Evolutionary conservation across 163 green algal genomes (phyloP).

Genomic region (Volvox carteri): DNA sequence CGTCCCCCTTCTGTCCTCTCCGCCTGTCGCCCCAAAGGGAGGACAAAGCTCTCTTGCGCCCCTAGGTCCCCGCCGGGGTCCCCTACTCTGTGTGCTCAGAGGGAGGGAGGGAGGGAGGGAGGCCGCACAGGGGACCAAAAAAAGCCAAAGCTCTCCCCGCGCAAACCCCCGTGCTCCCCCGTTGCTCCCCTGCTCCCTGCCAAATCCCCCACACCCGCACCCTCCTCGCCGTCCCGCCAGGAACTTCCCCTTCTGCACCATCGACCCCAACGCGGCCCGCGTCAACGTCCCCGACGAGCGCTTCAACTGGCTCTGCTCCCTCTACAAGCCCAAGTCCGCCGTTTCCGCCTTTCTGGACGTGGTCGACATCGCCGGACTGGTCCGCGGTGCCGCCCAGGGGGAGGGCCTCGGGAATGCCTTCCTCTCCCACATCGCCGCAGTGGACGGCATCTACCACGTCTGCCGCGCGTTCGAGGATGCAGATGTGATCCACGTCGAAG

Average conservation of each 20-base stretch:
- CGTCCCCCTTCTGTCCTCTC: too few relatives aligned
- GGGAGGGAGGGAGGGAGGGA: too few relatives aligned
- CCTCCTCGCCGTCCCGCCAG: not conserved
- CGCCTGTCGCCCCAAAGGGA: too few relatives aligned
- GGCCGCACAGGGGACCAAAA: too few relatives aligned
- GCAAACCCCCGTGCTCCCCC: too few relatives aligned
- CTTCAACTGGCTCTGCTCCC: slow-evolving; percentile 94
- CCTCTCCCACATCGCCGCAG: slow-evolving; percentile 63
- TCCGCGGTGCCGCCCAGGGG: slow-evolving; percentile 77
- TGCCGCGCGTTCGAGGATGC: slow-evolving; percentile 87
- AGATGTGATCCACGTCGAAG: slow-evolving; percentile 97
- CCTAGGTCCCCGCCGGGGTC: too few relatives aligned
- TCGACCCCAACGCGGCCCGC: slow-evolving; percentile 75
- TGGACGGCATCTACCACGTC: slow-evolving; percentile 56
- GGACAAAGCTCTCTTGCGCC: too few relatives aligned
- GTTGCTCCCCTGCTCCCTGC: not conserved
- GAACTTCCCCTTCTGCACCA: slow-evolving; percentile 98
- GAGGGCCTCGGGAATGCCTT: slow-evolving; percentile 66
- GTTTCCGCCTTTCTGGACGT: slow-evolving; percentile 92
- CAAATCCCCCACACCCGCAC: not conserved
- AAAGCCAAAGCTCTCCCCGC: too few relatives aligned
- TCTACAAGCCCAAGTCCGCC: slow-evolving; percentile 74
- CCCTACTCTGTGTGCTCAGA: too few relatives aligned
- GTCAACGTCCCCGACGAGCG: slow-evolving; percentile 97
- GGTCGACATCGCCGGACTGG: slow-evolving; percentile 94